A percentile compares a stretch with the other conserved stretches of the same genome.
phyloP scores from a whole-genome alignment of 495 filamentous ascomycete genomes.

The Aspergillus avenaceus region DNA sequence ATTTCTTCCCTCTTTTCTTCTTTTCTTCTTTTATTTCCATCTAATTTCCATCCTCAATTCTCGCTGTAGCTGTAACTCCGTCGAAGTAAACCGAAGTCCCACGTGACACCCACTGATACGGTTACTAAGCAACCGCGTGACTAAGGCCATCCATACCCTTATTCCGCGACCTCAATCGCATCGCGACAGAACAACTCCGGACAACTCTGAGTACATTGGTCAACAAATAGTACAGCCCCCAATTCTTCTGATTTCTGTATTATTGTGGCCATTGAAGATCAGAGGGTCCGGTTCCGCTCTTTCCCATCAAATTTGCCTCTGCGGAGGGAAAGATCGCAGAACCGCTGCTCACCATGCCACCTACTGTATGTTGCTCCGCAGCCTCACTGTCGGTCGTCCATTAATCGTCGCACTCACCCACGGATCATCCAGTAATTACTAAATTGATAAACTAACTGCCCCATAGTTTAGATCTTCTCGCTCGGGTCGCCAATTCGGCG shows the following conservation, averaged over 20 bases:
- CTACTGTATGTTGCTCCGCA: conserved; percentile 35
- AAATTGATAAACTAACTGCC: conserved; percentile 6
- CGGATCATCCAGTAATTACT: background rate
- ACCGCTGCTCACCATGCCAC: conserved; percentile 30
- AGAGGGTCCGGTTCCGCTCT: too few relatives aligned
- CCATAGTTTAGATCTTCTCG: conserved; percentile 44
- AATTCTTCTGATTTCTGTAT: too few relatives aligned
- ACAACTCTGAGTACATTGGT: too few relatives aligned
- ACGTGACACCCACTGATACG: background rate
- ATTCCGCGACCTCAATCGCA: background rate
- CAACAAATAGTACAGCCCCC: too few relatives aligned
- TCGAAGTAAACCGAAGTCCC: too few relatives aligned
- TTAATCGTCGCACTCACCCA: background rate
- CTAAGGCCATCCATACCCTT: too few relatives aligned
- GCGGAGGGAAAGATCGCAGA: conserved; percentile 2
- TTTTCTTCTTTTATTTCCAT: conserved; percentile 1
- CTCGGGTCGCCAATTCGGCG: conserved; percentile 39
- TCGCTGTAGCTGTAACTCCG: background rate
- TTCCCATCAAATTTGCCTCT: background rate
- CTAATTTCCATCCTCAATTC: background rate
- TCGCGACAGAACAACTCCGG: background rate
- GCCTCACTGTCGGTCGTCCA: background rate
- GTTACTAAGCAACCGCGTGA: too few relatives aligned
- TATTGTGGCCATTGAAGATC: too few relatives aligned
- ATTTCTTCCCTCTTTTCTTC: conserved; percentile 9